Conservation (phyloP, 768 basidiomycete species). For the Aureoboletus auriporus region DNA sequence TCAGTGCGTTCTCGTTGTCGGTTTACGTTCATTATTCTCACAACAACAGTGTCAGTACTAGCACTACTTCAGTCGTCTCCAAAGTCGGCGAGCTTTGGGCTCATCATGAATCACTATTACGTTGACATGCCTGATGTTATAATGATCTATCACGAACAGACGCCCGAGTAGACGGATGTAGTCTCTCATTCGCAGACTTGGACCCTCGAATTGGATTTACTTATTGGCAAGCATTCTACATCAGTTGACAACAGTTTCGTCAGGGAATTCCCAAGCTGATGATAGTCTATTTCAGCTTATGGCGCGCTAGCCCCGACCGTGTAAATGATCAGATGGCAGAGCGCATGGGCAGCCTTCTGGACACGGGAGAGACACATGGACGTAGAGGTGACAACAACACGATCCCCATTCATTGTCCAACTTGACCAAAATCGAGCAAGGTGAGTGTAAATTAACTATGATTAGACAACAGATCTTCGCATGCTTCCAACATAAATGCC, state of each 20-base stretch:
- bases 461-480: not conserved
- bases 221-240: constrained; percentile 8
- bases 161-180: constrained; percentile 20
- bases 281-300: not conserved
- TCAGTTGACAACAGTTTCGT: not conserved
- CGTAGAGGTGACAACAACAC: not conserved
- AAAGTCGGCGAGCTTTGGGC: too few relatives aligned
- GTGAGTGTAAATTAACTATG: not conserved
- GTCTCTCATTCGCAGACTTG: constrained; percentile 7
- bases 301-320: not conserved
- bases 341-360: not conserved
- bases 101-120: too few relatives aligned
- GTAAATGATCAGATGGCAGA: not conserved
- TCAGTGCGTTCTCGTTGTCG: constrained; percentile 2
- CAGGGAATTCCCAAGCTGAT: not conserved
- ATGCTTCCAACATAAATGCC: constrained; percentile 13
- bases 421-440: not conserved
- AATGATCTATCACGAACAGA: too few relatives aligned
- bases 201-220: constrained; percentile 11
- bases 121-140: too few relatives aligned
- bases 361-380: not conserved
- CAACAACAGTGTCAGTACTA: too few relatives aligned
- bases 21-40: constrained; percentile 13
- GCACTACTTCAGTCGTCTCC: too few relatives aligned
- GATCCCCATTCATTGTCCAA: not conserved